Conservation (phyloP, 2,329 filamentous ascomycete species). For the Cadophora luteo-olivacea region DNA sequence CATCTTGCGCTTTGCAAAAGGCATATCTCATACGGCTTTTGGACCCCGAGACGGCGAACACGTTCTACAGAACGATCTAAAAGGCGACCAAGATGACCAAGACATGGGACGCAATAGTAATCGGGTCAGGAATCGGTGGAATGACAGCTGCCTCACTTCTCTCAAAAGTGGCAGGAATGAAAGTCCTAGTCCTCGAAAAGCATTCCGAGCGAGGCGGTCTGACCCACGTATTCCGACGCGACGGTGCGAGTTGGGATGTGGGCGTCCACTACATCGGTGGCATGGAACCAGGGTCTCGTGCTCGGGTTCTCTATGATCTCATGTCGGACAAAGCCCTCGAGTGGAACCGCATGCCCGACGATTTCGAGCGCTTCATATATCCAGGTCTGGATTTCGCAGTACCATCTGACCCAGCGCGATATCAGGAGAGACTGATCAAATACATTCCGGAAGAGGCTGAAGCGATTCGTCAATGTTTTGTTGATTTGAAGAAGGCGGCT, state of each 20-base stretch:
- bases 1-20: no score
- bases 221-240: not conserved
- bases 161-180: not conserved
- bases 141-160: not conserved
- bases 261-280: slow-evolving; percentile 1
- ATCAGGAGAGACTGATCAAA: slow-evolving; percentile 2
- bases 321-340: not conserved
- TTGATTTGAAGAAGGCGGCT: not conserved
- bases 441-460: not conserved
- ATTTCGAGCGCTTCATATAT: slow-evolving; percentile 16
- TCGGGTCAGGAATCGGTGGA: slow-evolving; percentile 1
- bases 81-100: not conserved
- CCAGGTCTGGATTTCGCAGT: slow-evolving; percentile 6
- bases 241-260: not conserved
- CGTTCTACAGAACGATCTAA: no score
- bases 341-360: slow-evolving; percentile 16
- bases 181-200: slow-evolving; percentile 1
- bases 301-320: not conserved
- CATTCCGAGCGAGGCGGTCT: not conserved
- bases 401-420: slow-evolving; percentile 6
- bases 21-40: no score
- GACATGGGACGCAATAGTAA: not conserved
- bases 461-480: not conserved
- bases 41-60: no score
- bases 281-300: not conserved